Base-by-base conservation (phyloP, 352 stramenopile species). In the Globisporangium rhizosaccharum region DNA sequence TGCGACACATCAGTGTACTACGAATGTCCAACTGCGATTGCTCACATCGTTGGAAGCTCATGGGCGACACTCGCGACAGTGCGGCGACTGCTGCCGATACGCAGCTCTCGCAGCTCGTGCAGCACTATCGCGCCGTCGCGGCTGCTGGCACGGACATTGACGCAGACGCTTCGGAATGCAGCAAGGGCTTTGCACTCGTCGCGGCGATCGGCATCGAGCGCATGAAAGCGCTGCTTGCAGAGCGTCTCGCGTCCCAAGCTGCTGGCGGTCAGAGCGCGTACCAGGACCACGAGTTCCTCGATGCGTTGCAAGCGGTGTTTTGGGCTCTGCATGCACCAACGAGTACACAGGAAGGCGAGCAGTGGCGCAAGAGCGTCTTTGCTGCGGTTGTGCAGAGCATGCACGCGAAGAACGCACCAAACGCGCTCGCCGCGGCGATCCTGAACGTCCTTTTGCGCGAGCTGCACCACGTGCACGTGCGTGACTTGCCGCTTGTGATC, bases 301-400 rank as follows among this genome's bases (percentile, higher is more conserved):
- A 60, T 53, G 56, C 49, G 62, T n/a, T 82, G 46, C 61, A 74
- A 39, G 71, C 68, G 15, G 56, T 68, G 0, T 68, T 82, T n/a
- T 82, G 73, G 73, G 66, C 63, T 11, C 53, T 82, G 2, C 57
- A 57, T 7, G 58, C 53, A 2, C 46, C 71, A 0, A 15, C 56
- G 0, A 65, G 62, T 15, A 36, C 23, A 12, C 44, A 45, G 0
- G 58, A 75, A 49, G 59, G 52, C 11, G 63, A 77, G 49, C 56
- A 67, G 51, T 57, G 70, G 56, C 66, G 66, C 28, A 59, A 53
- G 39, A 30, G 46, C 25, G 39, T 72, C 46, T 70, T 78, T 33
- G 53, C 60, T 48, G 54, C 56, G 2, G 45, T 65, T 17, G 50
- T 77, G 39, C 59, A 73, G 48, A 55, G 62, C 20, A 46, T 79